Evolutionary conservation across 164 flowering plant species (phyloP).

Genomic region (Magnolia sinica): DNA sequence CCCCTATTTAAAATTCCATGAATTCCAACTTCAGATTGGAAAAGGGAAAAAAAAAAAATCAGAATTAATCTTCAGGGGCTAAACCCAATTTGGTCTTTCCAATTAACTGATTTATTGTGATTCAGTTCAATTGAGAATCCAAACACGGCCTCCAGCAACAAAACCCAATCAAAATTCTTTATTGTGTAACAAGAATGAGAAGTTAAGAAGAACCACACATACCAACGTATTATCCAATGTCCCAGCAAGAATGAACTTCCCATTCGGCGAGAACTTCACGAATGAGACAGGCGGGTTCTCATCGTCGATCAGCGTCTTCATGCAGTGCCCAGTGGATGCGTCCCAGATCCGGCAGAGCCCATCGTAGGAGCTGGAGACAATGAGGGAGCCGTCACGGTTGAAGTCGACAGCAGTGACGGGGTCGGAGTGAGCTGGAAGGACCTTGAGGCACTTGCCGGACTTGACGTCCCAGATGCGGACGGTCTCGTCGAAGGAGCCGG

Average conservation of each 20-base stretch:
- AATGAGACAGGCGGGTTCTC: conserved; percentile 94
- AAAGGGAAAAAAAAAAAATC: too few species aligned
- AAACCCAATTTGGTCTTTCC: not conserved
- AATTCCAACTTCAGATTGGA: not conserved
- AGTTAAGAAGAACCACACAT: conserved; percentile 14
- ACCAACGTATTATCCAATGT: conserved; percentile 91
- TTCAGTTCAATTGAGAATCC: not conserved
- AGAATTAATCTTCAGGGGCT: not conserved
- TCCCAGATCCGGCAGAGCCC: conserved; percentile 97
- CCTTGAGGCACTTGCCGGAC: conserved; percentile 84
- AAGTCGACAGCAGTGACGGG: conserved; percentile 87
- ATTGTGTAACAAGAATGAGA: not conserved
- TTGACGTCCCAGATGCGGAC: conserved; percentile 96
- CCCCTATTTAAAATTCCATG: not conserved
- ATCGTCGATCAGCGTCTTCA: conserved; percentile 93
- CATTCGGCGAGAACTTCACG: conserved; percentile 89
- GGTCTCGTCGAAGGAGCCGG: conserved; percentile 95
- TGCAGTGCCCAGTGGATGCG: conserved; percentile 87
- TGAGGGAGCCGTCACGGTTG: conserved; percentile 65
- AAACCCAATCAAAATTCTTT: not conserved
- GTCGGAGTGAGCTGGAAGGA: conserved; percentile 91
- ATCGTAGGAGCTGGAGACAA: conserved; percentile 88
- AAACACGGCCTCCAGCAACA: not conserved
- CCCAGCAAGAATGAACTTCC: conserved; percentile 89
- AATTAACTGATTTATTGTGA: not conserved